Percentiles rank a stretch among this genome's conserved stretches.
These are phyloP conservation scores for Penicillium digitatum DNA, from an alignment of 2,329 filamentous ascomycete genomes.

Conservation along the genomic window DNA sequence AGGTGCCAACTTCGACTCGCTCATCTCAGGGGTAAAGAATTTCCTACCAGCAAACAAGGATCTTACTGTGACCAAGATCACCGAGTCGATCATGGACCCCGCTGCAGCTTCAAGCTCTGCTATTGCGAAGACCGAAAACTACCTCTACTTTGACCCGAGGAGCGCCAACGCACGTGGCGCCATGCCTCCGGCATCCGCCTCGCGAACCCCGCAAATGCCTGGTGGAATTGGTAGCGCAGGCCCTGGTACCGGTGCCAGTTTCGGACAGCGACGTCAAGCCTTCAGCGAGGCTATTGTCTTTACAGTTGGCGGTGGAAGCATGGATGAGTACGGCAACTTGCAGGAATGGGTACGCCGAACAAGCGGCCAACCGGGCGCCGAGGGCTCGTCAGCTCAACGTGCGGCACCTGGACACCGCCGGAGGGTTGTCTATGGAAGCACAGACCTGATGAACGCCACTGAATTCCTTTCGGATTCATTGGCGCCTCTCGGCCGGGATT, in stretches of 20 bases:
- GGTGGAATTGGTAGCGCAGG: conserved; percentile 43
- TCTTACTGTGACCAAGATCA: conserved; percentile 94
- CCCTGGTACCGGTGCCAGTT: conserved; percentile 72
- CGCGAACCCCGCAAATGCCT: conserved; percentile 44
- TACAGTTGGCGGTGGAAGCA: conserved; percentile 89
- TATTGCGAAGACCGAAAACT: conserved; percentile 93
- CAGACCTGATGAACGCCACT: conserved; percentile 63
- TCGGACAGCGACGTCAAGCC: conserved; percentile 84
- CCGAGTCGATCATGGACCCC: conserved; percentile 97
- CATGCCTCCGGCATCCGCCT: conserved; percentile 71
- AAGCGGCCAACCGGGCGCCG: conserved; percentile 51
- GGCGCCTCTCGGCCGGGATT: conserved; percentile 55
- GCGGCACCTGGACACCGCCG: conserved; percentile 57
- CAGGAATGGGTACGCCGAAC: conserved; percentile 92
- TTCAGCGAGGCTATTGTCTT: conserved; percentile 93
- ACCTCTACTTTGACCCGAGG: conserved; percentile 94
- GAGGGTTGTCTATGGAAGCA: conserved; percentile 91
- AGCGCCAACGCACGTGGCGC: conserved; percentile 89
- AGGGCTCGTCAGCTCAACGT: conserved; percentile 34
- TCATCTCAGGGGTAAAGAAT: conserved; percentile 96
- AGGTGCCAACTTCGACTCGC: conserved; percentile 81
- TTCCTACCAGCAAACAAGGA: conserved; percentile 96
- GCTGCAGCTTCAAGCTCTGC: conserved; percentile 82
- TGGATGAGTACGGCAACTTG: conserved; percentile 97
- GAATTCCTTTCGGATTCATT: conserved; percentile 59